Conservation (phyloP, 2,329 filamentous ascomycete genomes). For the Neonectria punicea region DNA sequence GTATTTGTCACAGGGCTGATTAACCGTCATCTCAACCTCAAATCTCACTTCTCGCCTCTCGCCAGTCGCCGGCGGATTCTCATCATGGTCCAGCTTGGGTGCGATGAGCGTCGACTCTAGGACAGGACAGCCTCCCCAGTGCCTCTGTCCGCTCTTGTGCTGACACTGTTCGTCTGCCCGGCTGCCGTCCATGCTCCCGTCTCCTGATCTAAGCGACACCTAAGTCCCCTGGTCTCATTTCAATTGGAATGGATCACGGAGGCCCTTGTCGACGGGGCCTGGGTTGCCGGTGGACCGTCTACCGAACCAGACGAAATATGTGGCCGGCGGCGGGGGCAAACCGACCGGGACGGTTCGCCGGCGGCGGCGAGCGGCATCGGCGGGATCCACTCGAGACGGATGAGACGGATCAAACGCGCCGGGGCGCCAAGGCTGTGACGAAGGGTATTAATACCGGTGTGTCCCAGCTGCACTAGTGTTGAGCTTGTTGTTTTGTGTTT, state of each 20-base stretch:
- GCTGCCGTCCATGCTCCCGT: background rate
- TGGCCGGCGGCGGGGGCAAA: conserved; percentile 20
- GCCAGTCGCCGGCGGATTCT: background rate
- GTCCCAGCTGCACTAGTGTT: background rate
- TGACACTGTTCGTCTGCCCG: background rate
- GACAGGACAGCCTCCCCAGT: too few species aligned
- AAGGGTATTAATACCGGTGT: background rate
- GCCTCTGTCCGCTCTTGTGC: background rate
- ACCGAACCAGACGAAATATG: background rate
- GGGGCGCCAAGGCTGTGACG: background rate
- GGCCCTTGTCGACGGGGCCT: background rate
- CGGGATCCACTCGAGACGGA: background rate
- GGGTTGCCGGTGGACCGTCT: conserved; percentile 4
- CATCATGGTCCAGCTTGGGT: background rate
- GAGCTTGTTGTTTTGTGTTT: background rate
- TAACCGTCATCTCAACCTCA: background rate
- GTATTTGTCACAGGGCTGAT: background rate
- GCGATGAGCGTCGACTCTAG: too few species aligned
- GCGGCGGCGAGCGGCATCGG: conserved; percentile 19
- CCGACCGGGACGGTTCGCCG: conserved; percentile 15
- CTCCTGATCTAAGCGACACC: background rate
- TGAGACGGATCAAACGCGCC: background rate
- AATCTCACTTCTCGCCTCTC: too few species aligned
- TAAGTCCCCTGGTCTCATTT: background rate
- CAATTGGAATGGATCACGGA: background rate